Base-by-base conservation (phyloP, 441 rosid species). In the Erodium trifolium region DNA sequence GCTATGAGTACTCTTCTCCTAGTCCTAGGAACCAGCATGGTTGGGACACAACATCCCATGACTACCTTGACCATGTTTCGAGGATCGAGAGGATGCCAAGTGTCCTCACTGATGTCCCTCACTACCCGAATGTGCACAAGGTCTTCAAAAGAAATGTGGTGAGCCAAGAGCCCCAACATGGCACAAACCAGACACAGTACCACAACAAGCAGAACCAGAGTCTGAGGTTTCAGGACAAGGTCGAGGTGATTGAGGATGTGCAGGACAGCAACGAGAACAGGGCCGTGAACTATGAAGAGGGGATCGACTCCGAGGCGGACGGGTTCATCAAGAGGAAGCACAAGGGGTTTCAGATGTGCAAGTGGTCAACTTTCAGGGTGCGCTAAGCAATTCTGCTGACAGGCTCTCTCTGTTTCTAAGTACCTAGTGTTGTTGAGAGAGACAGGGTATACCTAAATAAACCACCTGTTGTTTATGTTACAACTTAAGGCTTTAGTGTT, bases 301-400 rank as follows among this genome's bases (percentile, higher is more conserved):
- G 17, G 12, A n/a, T 82, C 12, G 82, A 86, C 14, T 16, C 0
- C 9, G 39, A 63, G 68, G 76, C 85, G 14, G 82, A 73, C 12
- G 76, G 74, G 16, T 86, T 72, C 77, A 74, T 82, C 70, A 65
- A 47, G 65, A 76, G 68, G 79, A 86, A 71, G 77, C 87, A 41
- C 74, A 79, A 62, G 71, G 78, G 67, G 3, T 82, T 88, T 60
- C 81, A 74, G 55, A 78, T 82, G 4, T 73, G 80, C 85, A 82
- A 82, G 74, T 84, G 90, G 93, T 76, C 72, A 62, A 84, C 86
- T 73, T 84, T 80, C 79, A 82, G 73, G 18, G 11, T 17, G 62
- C 62, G 10, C 3, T 55, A 16, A 55, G 23, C n/a, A 14, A 1
- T 2, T 9, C 51, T 45, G 1, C 1, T 0, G 45, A 39, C 45